Percentiles rank a stretch among this genome's conserved stretches.
These are phyloP conservation scores for Tillandsia leiboldiana DNA, from an alignment of 176 grass and related monocot species.

Conservation along the genomic window DNA sequence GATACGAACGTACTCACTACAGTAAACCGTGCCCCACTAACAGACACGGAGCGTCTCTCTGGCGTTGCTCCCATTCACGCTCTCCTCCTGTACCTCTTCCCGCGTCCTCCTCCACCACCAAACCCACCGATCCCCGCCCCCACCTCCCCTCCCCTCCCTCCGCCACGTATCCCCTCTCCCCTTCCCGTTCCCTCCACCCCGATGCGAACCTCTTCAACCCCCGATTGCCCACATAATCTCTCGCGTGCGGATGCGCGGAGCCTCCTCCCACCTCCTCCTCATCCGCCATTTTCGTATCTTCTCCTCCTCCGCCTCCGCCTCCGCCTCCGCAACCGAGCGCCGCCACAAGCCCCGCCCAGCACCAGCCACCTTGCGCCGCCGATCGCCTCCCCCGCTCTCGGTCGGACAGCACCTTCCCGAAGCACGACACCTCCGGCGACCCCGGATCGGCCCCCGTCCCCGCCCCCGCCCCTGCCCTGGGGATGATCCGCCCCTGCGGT, in stretches of 20 bases:
- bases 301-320: not conserved
- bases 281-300: not conserved
- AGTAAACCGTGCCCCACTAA: no score
- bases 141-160: slow-evolving; percentile 18
- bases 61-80: not conserved
- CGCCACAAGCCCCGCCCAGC: not conserved
- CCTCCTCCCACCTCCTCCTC: not conserved
- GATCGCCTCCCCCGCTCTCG: slow-evolving; percentile 38
- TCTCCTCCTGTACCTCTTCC: slow-evolving; percentile 8
- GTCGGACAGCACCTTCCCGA: slow-evolving; percentile 84
- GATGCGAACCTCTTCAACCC: slow-evolving; percentile 3
- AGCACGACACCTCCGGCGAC: slow-evolving; percentile 96
- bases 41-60: no score
- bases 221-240: not conserved
- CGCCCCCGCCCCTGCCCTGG: slow-evolving; percentile 31
- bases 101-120: not conserved
- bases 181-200: not conserved
- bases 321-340: not conserved
- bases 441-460: slow-evolving; percentile 36
- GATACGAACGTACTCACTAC: no score
- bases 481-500: slow-evolving; percentile 53
- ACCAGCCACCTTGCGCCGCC: not conserved
- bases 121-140: slow-evolving; percentile 11
- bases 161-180: slow-evolving; percentile 22
- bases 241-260: not conserved